Conservation (phyloP, 495 filamentous ascomycete species). For the Aspergillus carlsbadensis region DNA sequence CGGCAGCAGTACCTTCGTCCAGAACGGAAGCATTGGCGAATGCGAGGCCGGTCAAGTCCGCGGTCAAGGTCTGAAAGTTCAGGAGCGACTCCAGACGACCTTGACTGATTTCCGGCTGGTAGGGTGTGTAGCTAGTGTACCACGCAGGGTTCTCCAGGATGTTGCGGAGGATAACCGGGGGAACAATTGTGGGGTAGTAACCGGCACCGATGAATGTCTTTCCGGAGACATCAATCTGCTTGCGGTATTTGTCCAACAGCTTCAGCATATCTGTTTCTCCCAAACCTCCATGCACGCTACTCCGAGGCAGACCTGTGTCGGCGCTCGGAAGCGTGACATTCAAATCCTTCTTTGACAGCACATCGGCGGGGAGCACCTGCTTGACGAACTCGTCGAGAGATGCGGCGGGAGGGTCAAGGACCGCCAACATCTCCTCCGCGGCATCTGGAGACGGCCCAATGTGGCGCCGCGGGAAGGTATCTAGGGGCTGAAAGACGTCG, state of each 20-base stretch:
- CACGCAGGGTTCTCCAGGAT: constrained; percentile 91
- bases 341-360: constrained; percentile 68
- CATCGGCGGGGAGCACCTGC: constrained; percentile 80
- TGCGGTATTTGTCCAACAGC: constrained; percentile 61
- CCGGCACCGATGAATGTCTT: constrained; percentile 77
- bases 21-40: constrained; percentile 94
- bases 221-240: constrained; percentile 57
- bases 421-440: constrained; percentile 75
- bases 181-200: constrained; percentile 83
- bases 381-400: constrained; percentile 84
- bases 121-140: constrained; percentile 99
- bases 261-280: constrained; percentile 69
- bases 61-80: constrained; percentile 95
- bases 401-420: constrained; percentile 70
- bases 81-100: constrained; percentile 88
- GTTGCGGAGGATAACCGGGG: constrained; percentile 93
- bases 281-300: constrained; percentile 52
- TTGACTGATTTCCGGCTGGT: constrained; percentile 98
- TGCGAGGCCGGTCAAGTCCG: constrained; percentile 83
- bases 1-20: constrained; percentile 91
- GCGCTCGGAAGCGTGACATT: constrained; percentile 35
- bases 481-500: constrained; percentile 49
- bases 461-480: constrained; percentile 83
- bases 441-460: constrained; percentile 83
- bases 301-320: constrained; percentile 41